phyloP scores from a whole-genome alignment of 345 rosid species.

The Eucalyptus marginata region DNA sequence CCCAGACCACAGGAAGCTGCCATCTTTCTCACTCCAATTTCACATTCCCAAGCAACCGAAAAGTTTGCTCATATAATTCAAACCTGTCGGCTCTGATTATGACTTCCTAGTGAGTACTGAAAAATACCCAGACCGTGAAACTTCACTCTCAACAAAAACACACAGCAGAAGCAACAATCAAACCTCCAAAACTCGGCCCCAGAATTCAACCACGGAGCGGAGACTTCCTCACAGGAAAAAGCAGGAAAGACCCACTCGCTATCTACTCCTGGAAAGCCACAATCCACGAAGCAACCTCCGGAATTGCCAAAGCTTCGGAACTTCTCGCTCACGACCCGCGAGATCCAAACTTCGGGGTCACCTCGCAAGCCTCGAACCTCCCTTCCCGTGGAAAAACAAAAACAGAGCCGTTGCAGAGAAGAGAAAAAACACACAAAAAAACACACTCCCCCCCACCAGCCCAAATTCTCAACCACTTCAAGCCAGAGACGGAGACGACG shows the following conservation, averaged over 20 bases:
- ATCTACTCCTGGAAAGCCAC: neutral
- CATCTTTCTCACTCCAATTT: slow-evolving; percentile 33
- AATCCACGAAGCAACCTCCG: neutral
- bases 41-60: slow-evolving; percentile 24
- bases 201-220: neutral
- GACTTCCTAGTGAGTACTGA: neutral
- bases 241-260: neutral
- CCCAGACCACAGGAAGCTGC: slow-evolving; percentile 53
- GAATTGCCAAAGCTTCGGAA: neutral
- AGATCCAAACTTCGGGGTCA: neutral
- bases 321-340: neutral
- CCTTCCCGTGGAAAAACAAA: neutral
- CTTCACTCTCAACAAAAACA: neutral
- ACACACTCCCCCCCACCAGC: neutral
- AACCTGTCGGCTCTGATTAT: neutral
- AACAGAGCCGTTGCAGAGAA: neutral
- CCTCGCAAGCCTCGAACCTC: neutral
- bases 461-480: neutral
- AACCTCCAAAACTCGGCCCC: neutral
- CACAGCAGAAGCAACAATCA: neutral
- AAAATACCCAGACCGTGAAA: neutral
- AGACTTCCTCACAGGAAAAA: neutral
- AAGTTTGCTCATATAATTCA: neutral
- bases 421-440: neutral
- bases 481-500: neutral